phyloP scores from a whole-genome alignment of 176 grass and related monocot species.

The Pontederia paniculata region DNA sequence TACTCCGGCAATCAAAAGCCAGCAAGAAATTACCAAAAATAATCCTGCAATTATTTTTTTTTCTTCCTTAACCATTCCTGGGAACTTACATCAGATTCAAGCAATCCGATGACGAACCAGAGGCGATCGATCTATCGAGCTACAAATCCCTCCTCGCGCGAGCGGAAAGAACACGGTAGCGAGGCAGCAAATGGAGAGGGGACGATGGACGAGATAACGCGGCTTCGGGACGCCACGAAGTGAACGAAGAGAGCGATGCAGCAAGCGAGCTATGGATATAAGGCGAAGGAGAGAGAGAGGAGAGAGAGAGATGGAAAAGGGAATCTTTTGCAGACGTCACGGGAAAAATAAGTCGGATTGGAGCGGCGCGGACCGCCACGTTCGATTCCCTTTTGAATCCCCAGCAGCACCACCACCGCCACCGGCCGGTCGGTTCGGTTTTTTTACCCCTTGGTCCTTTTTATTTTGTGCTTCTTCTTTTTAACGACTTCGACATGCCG shows the following conservation, averaged over 20 bases:
- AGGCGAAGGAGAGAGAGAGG: background rate
- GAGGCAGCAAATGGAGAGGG: background rate
- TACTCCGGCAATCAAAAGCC: background rate
- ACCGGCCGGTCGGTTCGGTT: too few relatives aligned
- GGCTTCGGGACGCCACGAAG: constrained; percentile 16
- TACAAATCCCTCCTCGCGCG: too few relatives aligned
- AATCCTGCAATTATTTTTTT: background rate
- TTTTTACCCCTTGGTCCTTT: too few relatives aligned
- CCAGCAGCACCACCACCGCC: background rate
- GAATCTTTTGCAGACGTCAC: constrained; percentile 16
- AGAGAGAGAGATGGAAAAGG: background rate
- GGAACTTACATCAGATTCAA: constrained; percentile 10
- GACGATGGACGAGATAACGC: background rate
- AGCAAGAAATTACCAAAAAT: background rate
- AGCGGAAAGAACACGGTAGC: too few relatives aligned
- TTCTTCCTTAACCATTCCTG: background rate
- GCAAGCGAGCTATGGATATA: background rate
- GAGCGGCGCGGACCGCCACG: constrained; percentile 1
- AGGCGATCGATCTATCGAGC: background rate
- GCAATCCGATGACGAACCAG: background rate
- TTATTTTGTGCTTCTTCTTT: too few relatives aligned
- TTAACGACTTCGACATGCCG: too few relatives aligned
- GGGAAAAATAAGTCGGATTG: constrained; percentile 11
- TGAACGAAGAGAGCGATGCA: background rate
- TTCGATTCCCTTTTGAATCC: background rate